phyloP scores from a whole-genome alignment of 2,329 filamentous ascomycete species.

The Cadophora sp. region DNA sequence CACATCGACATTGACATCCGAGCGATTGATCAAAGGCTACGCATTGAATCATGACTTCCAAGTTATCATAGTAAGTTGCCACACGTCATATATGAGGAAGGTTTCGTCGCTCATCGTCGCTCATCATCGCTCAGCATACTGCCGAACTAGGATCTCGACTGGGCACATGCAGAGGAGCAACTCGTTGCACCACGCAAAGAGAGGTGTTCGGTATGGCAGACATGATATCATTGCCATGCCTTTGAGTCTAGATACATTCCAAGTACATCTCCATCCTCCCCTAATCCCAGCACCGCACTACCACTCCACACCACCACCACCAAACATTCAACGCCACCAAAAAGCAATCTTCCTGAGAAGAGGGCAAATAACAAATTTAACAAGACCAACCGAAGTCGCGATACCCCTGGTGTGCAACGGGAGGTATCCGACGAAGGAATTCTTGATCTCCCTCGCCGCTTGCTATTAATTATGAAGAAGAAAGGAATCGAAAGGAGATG shows the following conservation, averaged over 20 bases:
- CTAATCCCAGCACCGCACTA: constrained; percentile 49
- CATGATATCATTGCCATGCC: not conserved
- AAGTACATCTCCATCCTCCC: not conserved
- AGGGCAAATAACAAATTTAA: not conserved
- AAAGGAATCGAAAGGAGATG: not conserved
- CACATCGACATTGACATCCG: no score
- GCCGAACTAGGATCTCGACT: no score
- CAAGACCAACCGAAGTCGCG: not conserved
- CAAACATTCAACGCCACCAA: constrained; percentile 47
- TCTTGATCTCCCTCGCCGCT: not conserved
- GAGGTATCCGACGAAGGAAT: not conserved
- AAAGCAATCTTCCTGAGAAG: constrained; percentile 10
- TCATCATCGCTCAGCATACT: no score
- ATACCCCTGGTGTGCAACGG: constrained; percentile 1
- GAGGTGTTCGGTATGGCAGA: not conserved
- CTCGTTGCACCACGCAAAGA: no score
- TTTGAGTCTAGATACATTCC: not conserved
- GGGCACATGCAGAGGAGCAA: no score
- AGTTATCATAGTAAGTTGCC: no score
- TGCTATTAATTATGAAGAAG: not conserved
- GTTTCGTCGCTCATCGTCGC: no score
- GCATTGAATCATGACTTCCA: no score
- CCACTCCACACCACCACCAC: constrained; percentile 62
- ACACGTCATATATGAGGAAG: no score
- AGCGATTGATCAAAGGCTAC: no score